These are phyloP conservation scores for Jamesozyma rosinii DNA, from an alignment of 805 yeast genomes.

Conservation along the genomic window DNA sequence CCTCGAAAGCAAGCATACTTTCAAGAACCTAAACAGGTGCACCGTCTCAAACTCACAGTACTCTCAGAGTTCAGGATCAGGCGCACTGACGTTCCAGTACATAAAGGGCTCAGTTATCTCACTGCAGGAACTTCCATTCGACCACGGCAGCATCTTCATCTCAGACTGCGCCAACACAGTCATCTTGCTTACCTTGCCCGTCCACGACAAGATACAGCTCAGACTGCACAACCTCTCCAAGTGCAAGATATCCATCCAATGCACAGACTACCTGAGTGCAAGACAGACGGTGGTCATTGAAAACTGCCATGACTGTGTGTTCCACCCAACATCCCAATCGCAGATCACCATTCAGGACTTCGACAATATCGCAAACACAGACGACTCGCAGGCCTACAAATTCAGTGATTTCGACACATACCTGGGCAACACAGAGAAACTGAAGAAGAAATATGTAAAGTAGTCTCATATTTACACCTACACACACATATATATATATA, in stretches of 20 bases:
- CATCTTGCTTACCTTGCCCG: conserved; percentile 9
- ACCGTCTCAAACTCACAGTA: conserved; percentile 3
- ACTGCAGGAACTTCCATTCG: conserved; percentile 13
- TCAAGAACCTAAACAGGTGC: conserved; percentile 10
- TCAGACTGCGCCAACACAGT: conserved; percentile 13
- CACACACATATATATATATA: too few relatives aligned
- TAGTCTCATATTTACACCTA: too few relatives aligned
- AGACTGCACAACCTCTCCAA: conserved; percentile 17
- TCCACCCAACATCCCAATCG: conserved; percentile 12
- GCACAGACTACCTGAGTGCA: conserved; percentile 1
- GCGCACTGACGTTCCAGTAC: conserved; percentile 16
- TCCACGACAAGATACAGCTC: conserved; percentile 16
- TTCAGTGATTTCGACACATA: neutral
- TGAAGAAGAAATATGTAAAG: neutral
- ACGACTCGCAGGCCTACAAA: neutral
- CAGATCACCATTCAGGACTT: conserved; percentile 19
- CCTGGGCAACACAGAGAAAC: neutral
- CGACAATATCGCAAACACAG: conserved; percentile 6
- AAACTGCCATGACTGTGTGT: conserved; percentile 15
- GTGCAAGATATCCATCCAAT: conserved; percentile 16
- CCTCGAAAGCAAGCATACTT: conserved; percentile 2
- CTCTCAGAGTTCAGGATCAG: conserved; percentile 3
- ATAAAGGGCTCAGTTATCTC: conserved; percentile 10
- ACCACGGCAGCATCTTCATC: conserved; percentile 20
- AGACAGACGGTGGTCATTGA: conserved; percentile 23